Evolutionary conservation across 2,329 filamentous ascomycete species (phyloP), one percentile per base, ranked within the genome.

Genomic region (Pseudogymnoascus verrucosus): DNA sequence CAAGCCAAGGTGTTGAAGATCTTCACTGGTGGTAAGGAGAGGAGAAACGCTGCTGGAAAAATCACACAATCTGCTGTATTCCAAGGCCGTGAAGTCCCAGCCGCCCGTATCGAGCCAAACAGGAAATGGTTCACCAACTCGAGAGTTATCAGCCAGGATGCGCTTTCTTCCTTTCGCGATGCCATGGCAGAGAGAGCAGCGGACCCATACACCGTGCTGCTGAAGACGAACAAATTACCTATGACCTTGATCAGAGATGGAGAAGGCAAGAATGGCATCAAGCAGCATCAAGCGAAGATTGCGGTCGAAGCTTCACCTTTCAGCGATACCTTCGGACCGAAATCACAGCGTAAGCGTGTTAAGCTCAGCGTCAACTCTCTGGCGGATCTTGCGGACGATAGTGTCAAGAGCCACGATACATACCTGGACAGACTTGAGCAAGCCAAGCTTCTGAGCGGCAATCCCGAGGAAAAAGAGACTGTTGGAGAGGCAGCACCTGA

Each of bases 101-200:
- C 83, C 65, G 95, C 93, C 69, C 85, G 93, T 68, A 90, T 98
- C 73, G 93, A 98, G 80, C 95, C 95, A 60, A 96, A 98, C 78
- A 84, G 95, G 72, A 96, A 96, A 78, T 99, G 95, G 95, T 99
- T 99, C 78, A 91, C 89, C 71, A 97, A 97, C 76, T 96, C 93
- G 36, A 82, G 95, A 68, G 84, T 86, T 61, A 96, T 97, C 72
- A 91, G 89, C 1, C 93, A 97, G 74, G 91, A 96, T 74, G 90
- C 91, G 2, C 82, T 98, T 67, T 85, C 84, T 51, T 87, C 90
- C 1, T 99, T 99, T 78, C 87, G 95, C 66, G 89, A 93, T 65
- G 95, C 95, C 26, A 93, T 99, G 77, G 90, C 90, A 44, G 92
- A 96, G 76, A 90, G 93, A 76, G 88, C 90, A 62, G 87, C 88